Conservation (phyloP, 352 stramenopile genomes). For the Albugo candida region DNA sequence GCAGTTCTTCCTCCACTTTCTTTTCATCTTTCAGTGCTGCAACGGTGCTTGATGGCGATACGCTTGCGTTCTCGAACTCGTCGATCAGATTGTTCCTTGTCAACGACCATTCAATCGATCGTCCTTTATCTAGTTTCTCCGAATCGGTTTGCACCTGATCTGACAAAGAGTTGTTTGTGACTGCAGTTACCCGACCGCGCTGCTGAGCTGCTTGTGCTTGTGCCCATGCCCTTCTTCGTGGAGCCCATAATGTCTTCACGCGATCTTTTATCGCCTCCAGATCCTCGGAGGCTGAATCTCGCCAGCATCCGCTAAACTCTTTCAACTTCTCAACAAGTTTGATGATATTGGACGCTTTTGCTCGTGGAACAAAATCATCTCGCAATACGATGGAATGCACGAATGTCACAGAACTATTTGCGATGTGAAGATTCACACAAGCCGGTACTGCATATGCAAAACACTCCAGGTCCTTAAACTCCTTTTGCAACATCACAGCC, state of each 20-base stretch:
- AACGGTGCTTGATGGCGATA: neutral
- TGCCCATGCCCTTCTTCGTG: slow-evolving; percentile 64
- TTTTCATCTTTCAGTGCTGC: slow-evolving; percentile 26
- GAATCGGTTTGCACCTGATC: slow-evolving; percentile 10
- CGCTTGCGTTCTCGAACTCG: neutral
- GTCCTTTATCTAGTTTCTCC: slow-evolving; percentile 11
- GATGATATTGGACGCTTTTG: slow-evolving; percentile 67
- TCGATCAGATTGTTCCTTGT: slow-evolving; percentile 51
- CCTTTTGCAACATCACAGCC: slow-evolving; percentile 70
- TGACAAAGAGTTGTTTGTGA: slow-evolving; percentile 1
- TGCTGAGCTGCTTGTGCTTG: slow-evolving; percentile 22
- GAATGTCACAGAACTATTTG: slow-evolving; percentile 51
- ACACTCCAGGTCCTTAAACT: slow-evolving; percentile 62
- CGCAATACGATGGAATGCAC: slow-evolving; percentile 72
- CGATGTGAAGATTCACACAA: slow-evolving; percentile 64
- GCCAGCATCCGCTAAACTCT: slow-evolving; percentile 65
- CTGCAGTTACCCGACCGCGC: slow-evolving; percentile 1
- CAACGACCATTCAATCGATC: slow-evolving; percentile 23
- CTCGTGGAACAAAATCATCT: slow-evolving; percentile 68
- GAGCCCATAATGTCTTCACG: slow-evolving; percentile 63
- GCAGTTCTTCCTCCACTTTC: slow-evolving; percentile 30
- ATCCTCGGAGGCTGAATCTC: slow-evolving; percentile 58
- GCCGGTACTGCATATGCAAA: slow-evolving; percentile 74
- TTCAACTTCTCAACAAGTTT: slow-evolving; percentile 55
- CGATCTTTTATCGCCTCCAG: slow-evolving; percentile 64